Base-by-base conservation (phyloP, 306 rosid genomes). In the Nissolia schottii region DNA sequence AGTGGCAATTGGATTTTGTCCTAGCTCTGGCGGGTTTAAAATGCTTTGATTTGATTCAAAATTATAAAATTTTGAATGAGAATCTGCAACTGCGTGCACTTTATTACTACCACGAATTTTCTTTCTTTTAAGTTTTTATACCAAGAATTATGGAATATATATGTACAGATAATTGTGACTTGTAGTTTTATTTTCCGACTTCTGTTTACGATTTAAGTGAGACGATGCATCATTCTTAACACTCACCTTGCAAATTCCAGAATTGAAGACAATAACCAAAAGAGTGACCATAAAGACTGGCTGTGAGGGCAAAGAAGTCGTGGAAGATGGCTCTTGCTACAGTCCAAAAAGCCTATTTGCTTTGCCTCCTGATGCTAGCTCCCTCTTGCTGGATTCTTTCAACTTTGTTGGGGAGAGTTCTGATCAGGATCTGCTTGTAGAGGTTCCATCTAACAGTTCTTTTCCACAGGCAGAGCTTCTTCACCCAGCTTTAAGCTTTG, bases 401-500 rank as follows among this genome's bases (percentile, higher is more conserved):
- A 85, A 79, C 82, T 91, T 89, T 72, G 83, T 71, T 0, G 96
- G 78, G 73, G 96, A 88, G 45, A 88, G 84, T 80, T 84, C 82
- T 67, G 97, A 89, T 61, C 97, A 88, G 61, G 96, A 84, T 73
- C 78, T 95, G 29, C 88, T 95, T 72, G 80, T 95, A 48, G 96
- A 95, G 19, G 89, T 95, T 67, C 96, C 97, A 14, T 90, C 90
- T 22, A 87, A 95, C 25, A 85, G 85, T 72, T 91, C 93, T 29
- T 95, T 91, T 59, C 93, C 96, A 3, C 88, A 89, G 77, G 99
- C 99, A 57, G 97, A 95, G 81, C 97, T 95, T 16, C 81, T 91
- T 58, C 85, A 57, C 48, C 96, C 96, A 34, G 57, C 83, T 32
- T 28, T 65, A 70, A 83, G 75, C 80, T 84, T 79, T 70, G 91